Evolutionary conservation across 495 filamentous ascomycete genomes (phyloP).

Genomic region (Annulohypoxylon nitens): DNA sequence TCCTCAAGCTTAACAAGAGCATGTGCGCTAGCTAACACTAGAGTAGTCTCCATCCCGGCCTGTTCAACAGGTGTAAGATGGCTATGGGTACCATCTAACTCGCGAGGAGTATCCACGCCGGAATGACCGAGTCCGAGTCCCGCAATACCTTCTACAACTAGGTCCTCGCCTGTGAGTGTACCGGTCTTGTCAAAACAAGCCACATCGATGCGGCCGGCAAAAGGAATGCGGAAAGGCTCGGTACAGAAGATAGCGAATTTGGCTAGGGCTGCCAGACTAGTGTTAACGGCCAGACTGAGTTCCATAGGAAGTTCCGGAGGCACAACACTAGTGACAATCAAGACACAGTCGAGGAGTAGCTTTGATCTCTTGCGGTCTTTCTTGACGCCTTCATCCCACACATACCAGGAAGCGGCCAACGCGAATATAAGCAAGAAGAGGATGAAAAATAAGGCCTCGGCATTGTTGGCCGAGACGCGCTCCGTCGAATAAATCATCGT

Average conservation of each 20-base stretch:
- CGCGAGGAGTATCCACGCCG: conserved; percentile 71
- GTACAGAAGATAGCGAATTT: conserved; percentile 98
- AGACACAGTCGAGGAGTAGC: conserved; percentile 94
- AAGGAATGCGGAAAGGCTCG: conserved; percentile 99
- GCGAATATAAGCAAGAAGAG: conserved; percentile 96
- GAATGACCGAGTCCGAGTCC: conserved; percentile 80
- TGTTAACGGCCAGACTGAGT: conserved; percentile 96
- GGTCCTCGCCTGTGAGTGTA: conserved; percentile 94
- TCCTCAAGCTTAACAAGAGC: conserved; percentile 96
- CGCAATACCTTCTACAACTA: conserved; percentile 97
- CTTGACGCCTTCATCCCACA: conserved; percentile 95
- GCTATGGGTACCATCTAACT: conserved; percentile 82
- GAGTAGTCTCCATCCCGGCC: conserved; percentile 82
- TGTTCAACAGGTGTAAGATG: conserved; percentile 74
- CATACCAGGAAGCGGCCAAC: conserved; percentile 98
- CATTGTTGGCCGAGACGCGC: conserved; percentile 96
- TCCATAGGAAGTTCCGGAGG: conserved; percentile 99
- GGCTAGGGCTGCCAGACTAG: conserved; percentile 94
- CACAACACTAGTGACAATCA: conserved; percentile 97
- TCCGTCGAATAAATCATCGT: conserved; percentile 99
- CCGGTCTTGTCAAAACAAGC: conserved; percentile 99
- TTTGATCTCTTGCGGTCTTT: conserved; percentile 97
- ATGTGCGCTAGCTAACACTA: conserved; percentile 95
- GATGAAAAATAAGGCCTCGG: conserved; percentile 94
- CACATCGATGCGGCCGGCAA: conserved; percentile 93